These are phyloP conservation scores for Dothidotthia symphoricarpi DNA, from an alignment of 2,329 filamentous ascomycete species.

Conservation along the genomic window DNA sequence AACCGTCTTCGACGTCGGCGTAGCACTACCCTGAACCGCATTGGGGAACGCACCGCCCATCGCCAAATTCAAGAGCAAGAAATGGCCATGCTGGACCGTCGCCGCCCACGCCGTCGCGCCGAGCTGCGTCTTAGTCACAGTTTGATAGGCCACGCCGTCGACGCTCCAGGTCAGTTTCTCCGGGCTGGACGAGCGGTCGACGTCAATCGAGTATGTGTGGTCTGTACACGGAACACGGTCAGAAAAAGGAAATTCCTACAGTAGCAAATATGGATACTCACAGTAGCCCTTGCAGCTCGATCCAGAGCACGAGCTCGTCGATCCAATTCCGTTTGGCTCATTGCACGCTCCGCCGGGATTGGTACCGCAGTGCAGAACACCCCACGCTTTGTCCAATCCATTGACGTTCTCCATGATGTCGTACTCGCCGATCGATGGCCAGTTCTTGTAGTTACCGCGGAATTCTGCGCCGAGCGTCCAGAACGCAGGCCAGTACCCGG, in stretches of 20 bases:
- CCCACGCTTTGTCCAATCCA: slow-evolving; percentile 4
- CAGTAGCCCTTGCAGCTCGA: slow-evolving; percentile 9
- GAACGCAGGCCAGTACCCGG: slow-evolving; percentile 9
- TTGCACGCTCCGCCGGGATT: slow-evolving; percentile 5
- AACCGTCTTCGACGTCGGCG: slow-evolving; percentile 2
- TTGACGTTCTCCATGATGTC: slow-evolving; percentile 10
- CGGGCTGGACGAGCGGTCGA: slow-evolving; percentile 3
- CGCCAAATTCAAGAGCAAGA: slow-evolving; percentile 9
- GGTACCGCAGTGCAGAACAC: slow-evolving; percentile 5
- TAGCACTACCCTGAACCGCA: neutral
- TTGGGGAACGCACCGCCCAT: slow-evolving; percentile 9
- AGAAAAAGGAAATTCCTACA: too few relatives aligned
- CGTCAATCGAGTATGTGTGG: slow-evolving; percentile 7
- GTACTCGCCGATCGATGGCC: slow-evolving; percentile 4
- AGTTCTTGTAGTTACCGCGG: slow-evolving; percentile 7
- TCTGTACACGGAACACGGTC: too few relatives aligned
- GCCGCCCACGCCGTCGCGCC: slow-evolving; percentile 2
- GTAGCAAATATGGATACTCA: too few relatives aligned
- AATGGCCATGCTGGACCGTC: slow-evolving; percentile 7
- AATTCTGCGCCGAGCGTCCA: slow-evolving; percentile 8
- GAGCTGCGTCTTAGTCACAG: slow-evolving; percentile 3
- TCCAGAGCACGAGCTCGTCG: slow-evolving; percentile 1
- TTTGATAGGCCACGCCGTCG: slow-evolving; percentile 4
- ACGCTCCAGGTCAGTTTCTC: slow-evolving; percentile 8
- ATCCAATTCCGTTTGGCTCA: slow-evolving; percentile 1